Evolutionary conservation across 352 stramenopile genomes (phyloP).

Genomic region (Salisapilia sapeloensis): DNA sequence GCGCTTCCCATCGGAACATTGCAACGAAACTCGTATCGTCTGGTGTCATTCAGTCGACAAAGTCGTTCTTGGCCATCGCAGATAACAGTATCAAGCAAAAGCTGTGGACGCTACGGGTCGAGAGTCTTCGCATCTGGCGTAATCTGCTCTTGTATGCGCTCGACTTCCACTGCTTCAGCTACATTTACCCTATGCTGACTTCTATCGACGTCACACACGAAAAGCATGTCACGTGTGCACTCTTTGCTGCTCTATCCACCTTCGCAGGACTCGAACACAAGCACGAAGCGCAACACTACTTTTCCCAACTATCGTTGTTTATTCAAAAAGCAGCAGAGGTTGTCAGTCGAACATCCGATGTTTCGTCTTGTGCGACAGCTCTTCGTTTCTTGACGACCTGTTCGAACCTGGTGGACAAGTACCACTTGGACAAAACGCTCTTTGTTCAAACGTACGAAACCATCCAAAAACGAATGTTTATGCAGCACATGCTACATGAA

Average conservation of each 20-base stretch:
- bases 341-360: conserved; percentile 1
- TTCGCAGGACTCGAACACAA: conserved; percentile 21
- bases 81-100: conserved; percentile 6
- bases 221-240: conserved; percentile 4
- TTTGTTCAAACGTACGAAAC: conserved; percentile 13
- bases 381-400: conserved; percentile 30
- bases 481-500: no score
- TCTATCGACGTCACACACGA: conserved; percentile 13
- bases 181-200: conserved; percentile 38
- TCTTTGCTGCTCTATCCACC: conserved; percentile 27
- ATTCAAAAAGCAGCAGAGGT: conserved; percentile 14
- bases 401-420: conserved; percentile 22
- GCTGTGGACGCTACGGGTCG: conserved; percentile 19
- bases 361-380: conserved; percentile 8
- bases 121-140: conserved; percentile 44
- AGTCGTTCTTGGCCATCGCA: conserved; percentile 26
- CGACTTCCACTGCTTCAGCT: conserved; percentile 52
- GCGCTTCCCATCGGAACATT: conserved; percentile 23
- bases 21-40: conserved; percentile 16
- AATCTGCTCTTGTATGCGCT: conserved; percentile 41
- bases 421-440: conserved; percentile 17
- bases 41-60: conserved; percentile 34
- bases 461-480: background rate
- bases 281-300: conserved; percentile 30
- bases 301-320: conserved; percentile 33